Evolutionary conservation across 345 rosid species (phyloP).

Genomic region (Sisymbrium altissimum): DNA sequence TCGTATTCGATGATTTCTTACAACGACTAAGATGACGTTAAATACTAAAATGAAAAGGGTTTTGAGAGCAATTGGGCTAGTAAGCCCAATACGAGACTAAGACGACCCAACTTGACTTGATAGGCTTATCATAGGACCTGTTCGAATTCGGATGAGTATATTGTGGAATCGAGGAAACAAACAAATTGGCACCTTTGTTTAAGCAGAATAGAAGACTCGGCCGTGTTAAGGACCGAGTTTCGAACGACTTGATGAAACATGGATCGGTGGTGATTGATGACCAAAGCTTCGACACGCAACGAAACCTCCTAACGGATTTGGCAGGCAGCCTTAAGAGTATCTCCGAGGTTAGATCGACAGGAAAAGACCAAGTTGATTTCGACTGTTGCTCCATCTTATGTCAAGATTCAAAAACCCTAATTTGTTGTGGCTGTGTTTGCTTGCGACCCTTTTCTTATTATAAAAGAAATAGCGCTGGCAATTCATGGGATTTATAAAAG

Average conservation of each 20-base stretch:
- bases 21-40: too few relatives aligned
- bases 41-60: too few relatives aligned
- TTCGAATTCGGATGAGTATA: neutral
- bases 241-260: neutral
- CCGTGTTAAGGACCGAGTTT: neutral
- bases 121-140: too few relatives aligned
- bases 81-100: too few relatives aligned
- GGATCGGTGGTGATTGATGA: neutral
- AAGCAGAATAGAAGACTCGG: neutral
- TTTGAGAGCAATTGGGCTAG: too few relatives aligned
- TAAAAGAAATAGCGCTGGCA: too few relatives aligned
- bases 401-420: too few relatives aligned
- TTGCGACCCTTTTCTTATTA: too few relatives aligned
- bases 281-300: conserved; percentile 12
- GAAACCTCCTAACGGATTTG: neutral
- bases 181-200: neutral
- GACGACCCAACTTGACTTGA: too few relatives aligned
- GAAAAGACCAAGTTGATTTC: neutral
- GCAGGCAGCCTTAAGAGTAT: neutral
- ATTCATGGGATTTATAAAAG: too few relatives aligned
- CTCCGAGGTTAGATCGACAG: neutral
- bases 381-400: neutral
- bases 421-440: too few relatives aligned
- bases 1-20: too few relatives aligned
- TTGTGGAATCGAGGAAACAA: neutral